Evolutionary conservation across 192 early-diverging fungal genomes (phyloP).

Genomic region (Obelidium mucronatum): DNA sequence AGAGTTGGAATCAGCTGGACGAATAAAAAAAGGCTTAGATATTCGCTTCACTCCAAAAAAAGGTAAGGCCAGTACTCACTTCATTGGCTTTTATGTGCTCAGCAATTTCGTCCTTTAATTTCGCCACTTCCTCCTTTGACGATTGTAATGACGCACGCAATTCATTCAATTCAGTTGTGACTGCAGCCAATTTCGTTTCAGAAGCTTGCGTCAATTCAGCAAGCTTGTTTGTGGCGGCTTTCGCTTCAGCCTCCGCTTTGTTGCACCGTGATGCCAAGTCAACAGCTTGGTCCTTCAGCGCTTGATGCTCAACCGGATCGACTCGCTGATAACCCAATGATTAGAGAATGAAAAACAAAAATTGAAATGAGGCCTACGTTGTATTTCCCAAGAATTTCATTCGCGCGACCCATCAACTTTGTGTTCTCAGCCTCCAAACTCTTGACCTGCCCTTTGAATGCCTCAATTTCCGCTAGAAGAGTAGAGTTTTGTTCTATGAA

Average conservation of each 20-base stretch:
- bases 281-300: conserved; percentile 64
- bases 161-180: conserved; percentile 10
- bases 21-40: neutral
- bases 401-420: conserved; percentile 75
- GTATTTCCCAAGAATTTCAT: conserved; percentile 79
- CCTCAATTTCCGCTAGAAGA: conserved; percentile 71
- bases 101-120: neutral
- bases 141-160: neutral
- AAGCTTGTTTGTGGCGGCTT: neutral
- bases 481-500: conserved; percentile 62
- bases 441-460: conserved; percentile 57
- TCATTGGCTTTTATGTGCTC: neutral
- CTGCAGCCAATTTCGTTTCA: neutral
- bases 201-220: neutral
- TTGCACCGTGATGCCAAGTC: conserved; percentile 34
- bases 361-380: conserved; percentile 37
- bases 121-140: neutral
- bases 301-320: conserved; percentile 79
- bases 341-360: neutral
- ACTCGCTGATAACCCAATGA: conserved; percentile 55
- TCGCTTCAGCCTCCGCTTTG: conserved; percentile 9
- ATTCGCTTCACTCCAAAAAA: neutral
- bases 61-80: neutral
- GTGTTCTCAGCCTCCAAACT: conserved; percentile 67
- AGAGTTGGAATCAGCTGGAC: neutral